Percentiles rank a stretch among this genome's conserved stretches.
Evolutionary conservation across 352 stramenopile genomes (phyloP).

Genomic region (Pythium chondricola): DNA sequence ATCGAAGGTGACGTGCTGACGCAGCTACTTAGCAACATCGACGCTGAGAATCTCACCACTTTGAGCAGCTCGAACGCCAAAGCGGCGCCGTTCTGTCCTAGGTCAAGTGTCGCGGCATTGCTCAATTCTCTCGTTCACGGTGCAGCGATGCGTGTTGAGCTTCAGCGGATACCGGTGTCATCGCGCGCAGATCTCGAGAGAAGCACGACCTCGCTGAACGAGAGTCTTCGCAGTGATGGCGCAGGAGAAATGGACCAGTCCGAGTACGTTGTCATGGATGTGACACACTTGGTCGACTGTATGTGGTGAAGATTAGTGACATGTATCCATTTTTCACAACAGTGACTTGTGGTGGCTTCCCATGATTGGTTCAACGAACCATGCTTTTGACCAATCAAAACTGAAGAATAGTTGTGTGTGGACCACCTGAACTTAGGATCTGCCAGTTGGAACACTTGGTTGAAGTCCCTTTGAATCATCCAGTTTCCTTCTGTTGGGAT

Average conservation of each 20-base stretch:
- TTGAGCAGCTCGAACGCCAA: constrained; percentile 4
- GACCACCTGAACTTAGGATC: too few species aligned
- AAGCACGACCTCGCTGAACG: not conserved
- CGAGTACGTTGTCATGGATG: not conserved
- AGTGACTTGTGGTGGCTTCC: too few species aligned
- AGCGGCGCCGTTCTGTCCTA: constrained; percentile 2
- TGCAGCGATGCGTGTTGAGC: constrained; percentile 14
- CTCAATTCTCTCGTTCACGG: constrained; percentile 6
- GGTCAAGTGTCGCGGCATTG: not conserved
- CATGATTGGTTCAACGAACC: too few species aligned
- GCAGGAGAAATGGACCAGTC: not conserved
- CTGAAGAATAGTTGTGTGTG: too few species aligned
- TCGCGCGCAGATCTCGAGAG: not conserved
- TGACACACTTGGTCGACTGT: not conserved
- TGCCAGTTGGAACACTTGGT: too few species aligned
- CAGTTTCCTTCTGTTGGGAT: too few species aligned
- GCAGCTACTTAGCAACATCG: constrained; percentile 44
- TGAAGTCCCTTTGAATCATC: too few species aligned
- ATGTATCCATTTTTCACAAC: too few species aligned
- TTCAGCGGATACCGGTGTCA: constrained; percentile 3
- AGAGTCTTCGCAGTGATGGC: not conserved
- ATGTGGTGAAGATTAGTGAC: not conserved
- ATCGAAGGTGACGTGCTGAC: constrained; percentile 22
- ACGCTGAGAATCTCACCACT: constrained; percentile 29
- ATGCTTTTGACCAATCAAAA: too few species aligned